Base-by-base conservation (phyloP, 2,329 filamentous ascomycete genomes). In the Paecilomyces niveus region DNA sequence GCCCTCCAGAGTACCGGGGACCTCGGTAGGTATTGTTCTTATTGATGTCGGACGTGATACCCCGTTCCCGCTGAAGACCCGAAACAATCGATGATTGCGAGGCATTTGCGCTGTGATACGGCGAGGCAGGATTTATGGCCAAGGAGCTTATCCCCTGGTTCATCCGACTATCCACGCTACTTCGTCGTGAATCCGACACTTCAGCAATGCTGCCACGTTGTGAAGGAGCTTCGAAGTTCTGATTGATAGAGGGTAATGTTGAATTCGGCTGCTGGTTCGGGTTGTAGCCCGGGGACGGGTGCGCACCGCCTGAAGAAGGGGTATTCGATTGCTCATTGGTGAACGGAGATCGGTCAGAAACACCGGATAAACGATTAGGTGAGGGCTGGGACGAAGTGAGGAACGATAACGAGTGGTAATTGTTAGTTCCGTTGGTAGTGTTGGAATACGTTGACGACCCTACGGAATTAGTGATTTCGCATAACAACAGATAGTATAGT, bases 181-280 rank as follows among this genome's bases (percentile, higher is more conserved):
- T 79, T 49, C 78, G 76, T 53, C 78, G 74, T 10, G 78, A 80
- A 58, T 80, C 78, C 18, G 74, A 62, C 15, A 71, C 71, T n/a
- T 79, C 76, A 13, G 64, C 67, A 39, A 70, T 70, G 64, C 73
- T 78, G 24, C 68, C 69, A 32, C 74, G 72, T 22, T 82, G 77
- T 0, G 78, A 74, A 32, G 74, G 69, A 5, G 78, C 76, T 54
- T 85, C 83, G 53, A 81, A 78, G 61, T 82, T 83, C 64, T 85
- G 83, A 56, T 84, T 85, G 61, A 86, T 80, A 0, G 83, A 83
- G 1, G 84, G 83, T 9, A 86, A 71, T 49, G 77, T 72, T 63
- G 75, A 74, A 62, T 66, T 75, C 32, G 3, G 26, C 26, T 68
- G 74, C 62, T 70, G 77, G 63, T 67, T 69, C 3, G 70, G 67